Base-by-base conservation (phyloP, 2,329 filamentous ascomycete species). In the Ilyonectria destructans region DNA sequence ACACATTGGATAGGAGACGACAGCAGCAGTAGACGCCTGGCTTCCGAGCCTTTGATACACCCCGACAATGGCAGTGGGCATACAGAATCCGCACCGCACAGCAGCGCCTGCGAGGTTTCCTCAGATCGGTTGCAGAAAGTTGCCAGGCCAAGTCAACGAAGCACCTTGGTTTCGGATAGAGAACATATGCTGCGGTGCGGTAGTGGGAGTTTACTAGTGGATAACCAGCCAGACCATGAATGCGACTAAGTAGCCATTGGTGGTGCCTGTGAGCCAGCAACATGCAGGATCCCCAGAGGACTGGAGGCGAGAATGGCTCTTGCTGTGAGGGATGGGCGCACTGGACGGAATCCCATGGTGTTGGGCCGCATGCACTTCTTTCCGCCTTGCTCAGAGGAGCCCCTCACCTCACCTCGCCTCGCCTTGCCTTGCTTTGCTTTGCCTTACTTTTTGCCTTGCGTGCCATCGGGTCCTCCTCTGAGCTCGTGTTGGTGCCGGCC, bases 271-370 rank as follows among this genome's bases (percentile, higher is more conserved):
- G 31, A 12, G 43, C 33, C n/a, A 19, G 54, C 55, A 46, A n/a
- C 55, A 65, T 59, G n/a, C 54, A 51, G 21, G 48, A 63, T 63
- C 57, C 45, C 43, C 52, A 54, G 43, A 31, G 33, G 9, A 35
- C 46, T 43, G 6, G 13, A n/a, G 13, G 17, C 37, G 37, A 43
- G 37, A 1, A 43, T 15, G 37, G 37, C 17, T 43, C 5, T 43
- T n/a, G 40, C n/a, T 40, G 12, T 8, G 40, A 7, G n/a, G 15
- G 17, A n/a, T n/a, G 12, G 13, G 17, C 4, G 17, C 10, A 17
- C 3, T 15, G 12, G 37, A 15, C 12, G 6, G 33, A 5, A 37
- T 7, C 9, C 33, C 13, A 15, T 5, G 13, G 17, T 40, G 4
- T 40, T 40, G 17, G 37, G 37, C 37, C 4, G 37, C 17, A 13